Percentiles rank a stretch among this genome's conserved stretches.
phyloP scores from a whole-genome alignment of 208 protist genomes.

The Naegleria lovaniensis region DNA sequence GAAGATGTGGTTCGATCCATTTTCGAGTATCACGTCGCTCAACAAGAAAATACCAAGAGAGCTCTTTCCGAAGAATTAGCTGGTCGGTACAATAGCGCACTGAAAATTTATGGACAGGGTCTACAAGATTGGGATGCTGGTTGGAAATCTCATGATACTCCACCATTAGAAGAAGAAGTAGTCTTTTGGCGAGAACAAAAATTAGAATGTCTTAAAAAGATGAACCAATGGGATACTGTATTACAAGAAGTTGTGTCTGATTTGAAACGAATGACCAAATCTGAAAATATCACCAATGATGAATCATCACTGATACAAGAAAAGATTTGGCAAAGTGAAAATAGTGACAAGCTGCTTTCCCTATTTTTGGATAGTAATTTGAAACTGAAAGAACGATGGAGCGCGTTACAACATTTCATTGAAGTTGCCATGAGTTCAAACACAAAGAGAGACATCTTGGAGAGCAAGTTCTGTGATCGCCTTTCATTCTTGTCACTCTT shows the following conservation, averaged over 20 bases:
- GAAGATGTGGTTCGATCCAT: constrained; percentile 52
- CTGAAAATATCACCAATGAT: no score
- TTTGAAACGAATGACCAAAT: background rate
- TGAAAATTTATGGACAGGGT: constrained; percentile 46
- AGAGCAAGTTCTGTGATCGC: background rate
- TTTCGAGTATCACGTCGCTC: constrained; percentile 45
- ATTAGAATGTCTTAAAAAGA: constrained; percentile 47
- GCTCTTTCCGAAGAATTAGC: constrained; percentile 45
- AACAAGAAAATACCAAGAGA: constrained; percentile 37
- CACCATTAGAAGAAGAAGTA: constrained; percentile 40
- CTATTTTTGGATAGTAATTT: background rate
- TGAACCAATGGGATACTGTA: constrained; percentile 43
- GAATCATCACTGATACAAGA: background rate
- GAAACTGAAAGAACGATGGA: background rate
- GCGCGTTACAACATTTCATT: background rate
- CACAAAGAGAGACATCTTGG: background rate
- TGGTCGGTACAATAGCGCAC: constrained; percentile 46
- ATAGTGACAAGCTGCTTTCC: background rate
- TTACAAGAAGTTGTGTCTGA: background rate
- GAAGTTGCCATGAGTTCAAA: background rate
- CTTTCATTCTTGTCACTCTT: background rate
- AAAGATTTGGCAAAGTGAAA: background rate
- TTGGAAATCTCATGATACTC: background rate
- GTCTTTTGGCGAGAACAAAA: constrained; percentile 52
- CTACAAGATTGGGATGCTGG: constrained; percentile 22